Base-by-base conservation (phyloP, 2,329 filamentous ascomycete genomes). In the Aspergillus arachidicola region DNA sequence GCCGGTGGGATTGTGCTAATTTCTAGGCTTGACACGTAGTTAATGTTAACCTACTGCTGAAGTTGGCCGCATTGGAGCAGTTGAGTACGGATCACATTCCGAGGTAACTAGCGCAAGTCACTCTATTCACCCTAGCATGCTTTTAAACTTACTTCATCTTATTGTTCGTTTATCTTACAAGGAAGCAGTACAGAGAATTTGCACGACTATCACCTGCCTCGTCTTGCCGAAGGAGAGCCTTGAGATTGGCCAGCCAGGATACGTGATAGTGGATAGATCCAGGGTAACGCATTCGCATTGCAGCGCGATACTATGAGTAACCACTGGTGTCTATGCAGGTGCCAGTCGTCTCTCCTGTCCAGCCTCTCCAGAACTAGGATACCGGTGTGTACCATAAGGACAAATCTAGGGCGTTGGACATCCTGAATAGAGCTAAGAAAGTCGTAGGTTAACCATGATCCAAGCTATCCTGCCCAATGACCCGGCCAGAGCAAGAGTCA, bases 261-360 rank as follows among this genome's bases (percentile, higher is more conserved):
- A 74, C 0, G 73, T 78, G 21, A 87, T 76, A 68, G 87, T 83
- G 78, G 82, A 82, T 2, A 84, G 12, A 63, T 88, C 86, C 23
- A 23, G 23, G 23, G 23, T 2, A 23, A 23, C 23, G 23, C 23
- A 23, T 23, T 23, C 23, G 23, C 23, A 23, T 23, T 23, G 23
- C 79, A 0, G 85, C 85, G 38, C 84, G 82, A 38, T 81, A 77
- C 82, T 83, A 87, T 0, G 75, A 80, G 3, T 86, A 76, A 1
- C 75, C 74, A 62, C 84, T 85, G 64, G 83, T 73, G 60, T 85
- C 76, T 26, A 84, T 69, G 64, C 87, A 89, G 1, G 64, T 73
- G 0, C 86, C 86, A 0, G 71, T 5, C 43, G 81, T 77, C 58
- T 80, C 73, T 1, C 79, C 79, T 53, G 85, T 81, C 84, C 85